These are phyloP conservation scores for Aspergillus unguis DNA, from an alignment of 2,329 filamentous ascomycete species.

Conservation along the genomic window DNA sequence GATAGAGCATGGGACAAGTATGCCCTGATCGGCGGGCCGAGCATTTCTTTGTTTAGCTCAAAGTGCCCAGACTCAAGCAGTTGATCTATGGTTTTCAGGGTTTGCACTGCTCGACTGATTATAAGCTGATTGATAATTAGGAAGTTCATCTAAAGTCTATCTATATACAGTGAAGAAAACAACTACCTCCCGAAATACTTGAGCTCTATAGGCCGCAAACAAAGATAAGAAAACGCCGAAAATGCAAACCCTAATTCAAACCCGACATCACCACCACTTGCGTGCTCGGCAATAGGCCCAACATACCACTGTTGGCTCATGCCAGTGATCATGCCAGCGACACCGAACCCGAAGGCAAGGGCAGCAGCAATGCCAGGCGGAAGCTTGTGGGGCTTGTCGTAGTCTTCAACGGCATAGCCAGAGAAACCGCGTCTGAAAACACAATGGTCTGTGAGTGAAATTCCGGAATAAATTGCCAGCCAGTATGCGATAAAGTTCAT, in stretches of 20 bases:
- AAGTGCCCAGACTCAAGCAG: too few relatives aligned
- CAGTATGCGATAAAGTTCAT: slow-evolving; percentile 69
- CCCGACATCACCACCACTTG: slow-evolving; percentile 59
- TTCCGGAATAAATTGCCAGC: slow-evolving; percentile 69
- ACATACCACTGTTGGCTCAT: slow-evolving; percentile 70
- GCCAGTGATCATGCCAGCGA: slow-evolving; percentile 64
- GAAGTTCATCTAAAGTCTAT: not conserved
- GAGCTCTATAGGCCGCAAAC: slow-evolving; percentile 51
- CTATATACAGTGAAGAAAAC: slow-evolving; percentile 1
- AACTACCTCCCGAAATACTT: slow-evolving; percentile 42
- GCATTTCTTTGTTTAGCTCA: too few relatives aligned
- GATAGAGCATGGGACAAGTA: too few relatives aligned
- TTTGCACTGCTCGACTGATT: too few relatives aligned
- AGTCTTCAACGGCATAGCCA: slow-evolving; percentile 59
- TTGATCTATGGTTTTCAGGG: too few relatives aligned
- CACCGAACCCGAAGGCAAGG: slow-evolving; percentile 60
- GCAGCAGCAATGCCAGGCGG: slow-evolving; percentile 64
- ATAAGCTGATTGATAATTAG: too few relatives aligned
- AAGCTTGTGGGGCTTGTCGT: slow-evolving; percentile 56
- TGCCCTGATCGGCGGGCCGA: too few relatives aligned
- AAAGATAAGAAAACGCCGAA: slow-evolving; percentile 50
- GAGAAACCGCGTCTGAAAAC: slow-evolving; percentile 61
- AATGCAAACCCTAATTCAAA: slow-evolving; percentile 67
- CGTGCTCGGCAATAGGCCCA: slow-evolving; percentile 63
- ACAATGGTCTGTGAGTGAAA: slow-evolving; percentile 65